Evolutionary conservation across 306 rosid species (phyloP), one percentile per base, ranked within the genome.

Genomic region (Phaseolus lunatus): DNA sequence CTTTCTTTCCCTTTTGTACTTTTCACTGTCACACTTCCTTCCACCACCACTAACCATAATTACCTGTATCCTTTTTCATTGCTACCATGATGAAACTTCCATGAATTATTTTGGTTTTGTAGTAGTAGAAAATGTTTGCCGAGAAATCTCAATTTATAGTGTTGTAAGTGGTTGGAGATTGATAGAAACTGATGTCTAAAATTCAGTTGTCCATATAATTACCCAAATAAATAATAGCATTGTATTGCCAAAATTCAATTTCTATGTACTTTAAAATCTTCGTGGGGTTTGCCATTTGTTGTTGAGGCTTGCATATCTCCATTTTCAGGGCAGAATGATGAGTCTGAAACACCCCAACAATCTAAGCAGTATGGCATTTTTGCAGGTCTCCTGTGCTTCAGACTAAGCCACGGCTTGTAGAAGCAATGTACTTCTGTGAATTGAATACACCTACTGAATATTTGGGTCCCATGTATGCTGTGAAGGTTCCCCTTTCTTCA

Each of bases 341-440:
- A 86, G 67, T 76, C 84, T 13, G 94, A 87, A 85, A 14, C 83
- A 15, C 84, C 83, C 52, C 89, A 74, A 75, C 94, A 88, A 56
- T 83, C 88, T 5, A 96, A 93, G 49, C 96, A 88, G 72, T 87
- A 87, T 39, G 93, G 92, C 20, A 82, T 85, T 78, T 85, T 90
- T 78, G 87, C 93, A 9, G 97, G 98, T 62, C 98, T 44, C 93
- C 93, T 53, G 89, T 90, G 79, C 93, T 94, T 73, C 92, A 90
- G 83, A 90, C 83, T 78, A 83, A 82, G 62, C 96, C 98, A 15
- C 87, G 96, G 62, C 94, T 94, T 67, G 98, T 89, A 53, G 98
- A 94, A 86, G 97, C 94, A 64, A 86, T 94, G 97, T 92, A 92
- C 93, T 94, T 92, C 6, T 90, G 98, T 73, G 97, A 94, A 73